Percentiles rank a stretch among this genome's conserved stretches.
Conservation (phyloP, 805 yeast genomes). For the Saccharomyces mikatae region DNA sequence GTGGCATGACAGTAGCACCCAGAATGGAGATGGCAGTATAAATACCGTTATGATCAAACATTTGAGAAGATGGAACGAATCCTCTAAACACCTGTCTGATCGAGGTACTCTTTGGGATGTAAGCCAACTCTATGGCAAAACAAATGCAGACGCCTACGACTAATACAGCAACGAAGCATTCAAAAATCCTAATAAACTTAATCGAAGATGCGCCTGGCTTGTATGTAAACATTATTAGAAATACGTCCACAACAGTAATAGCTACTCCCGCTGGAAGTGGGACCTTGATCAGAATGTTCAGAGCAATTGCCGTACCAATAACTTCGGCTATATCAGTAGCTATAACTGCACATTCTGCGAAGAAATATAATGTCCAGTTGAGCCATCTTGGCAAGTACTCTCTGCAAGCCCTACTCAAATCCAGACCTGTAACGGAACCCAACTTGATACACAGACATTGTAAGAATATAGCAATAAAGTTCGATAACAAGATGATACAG, state of each 20-base stretch:
- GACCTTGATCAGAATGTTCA: constrained; percentile 64
- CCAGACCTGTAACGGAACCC: constrained; percentile 85
- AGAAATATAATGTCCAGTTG: constrained; percentile 55
- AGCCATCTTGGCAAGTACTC: constrained; percentile 59
- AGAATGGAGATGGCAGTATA: constrained; percentile 72
- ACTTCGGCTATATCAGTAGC: constrained; percentile 94
- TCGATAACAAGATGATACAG: constrained; percentile 68
- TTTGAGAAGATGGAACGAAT: constrained; percentile 49
- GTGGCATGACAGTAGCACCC: constrained; percentile 95
- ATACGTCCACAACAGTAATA: constrained; percentile 71
- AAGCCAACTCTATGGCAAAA: constrained; percentile 63
- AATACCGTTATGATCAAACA: constrained; percentile 54
- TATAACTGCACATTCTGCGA: constrained; percentile 81
- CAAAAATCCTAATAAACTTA: constrained; percentile 65
- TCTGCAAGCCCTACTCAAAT: constrained; percentile 78
- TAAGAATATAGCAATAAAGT: constrained; percentile 71
- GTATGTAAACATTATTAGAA: constrained; percentile 72
- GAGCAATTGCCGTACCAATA: constrained; percentile 83
- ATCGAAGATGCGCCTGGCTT: constrained; percentile 68
- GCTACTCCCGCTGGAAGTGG: constrained; percentile 76
- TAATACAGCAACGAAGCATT: constrained; percentile 59
- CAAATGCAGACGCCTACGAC: constrained; percentile 73
- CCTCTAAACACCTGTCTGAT: constrained; percentile 52
- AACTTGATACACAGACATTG: constrained; percentile 78
- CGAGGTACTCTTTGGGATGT: constrained; percentile 40